Percentiles rank a stretch among this genome's conserved stretches.
These are phyloP conservation scores for Penicillium simplicissimum DNA, from an alignment of 495 filamentous ascomycete species.

Conservation along the genomic window DNA sequence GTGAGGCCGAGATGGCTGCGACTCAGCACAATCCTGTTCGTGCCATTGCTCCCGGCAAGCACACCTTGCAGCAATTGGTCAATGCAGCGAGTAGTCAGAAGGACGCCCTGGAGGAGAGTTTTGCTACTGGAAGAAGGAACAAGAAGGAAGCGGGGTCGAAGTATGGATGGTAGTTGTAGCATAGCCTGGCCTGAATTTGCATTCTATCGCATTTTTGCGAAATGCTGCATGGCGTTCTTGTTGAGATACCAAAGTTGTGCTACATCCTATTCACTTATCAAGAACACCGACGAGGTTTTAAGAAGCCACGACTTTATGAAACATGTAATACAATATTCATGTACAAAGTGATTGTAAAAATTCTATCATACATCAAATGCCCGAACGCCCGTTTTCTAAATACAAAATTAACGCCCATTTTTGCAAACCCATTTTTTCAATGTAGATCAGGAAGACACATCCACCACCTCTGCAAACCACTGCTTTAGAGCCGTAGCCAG, in stretches of 20 bases:
- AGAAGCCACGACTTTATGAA: background rate
- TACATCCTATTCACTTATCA: background rate
- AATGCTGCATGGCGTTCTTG: constrained; percentile 1
- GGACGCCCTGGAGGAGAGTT: constrained; percentile 85
- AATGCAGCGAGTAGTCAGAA: constrained; percentile 75
- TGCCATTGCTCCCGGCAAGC: constrained; percentile 83
- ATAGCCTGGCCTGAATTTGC: background rate
- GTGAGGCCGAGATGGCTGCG: constrained; percentile 57
- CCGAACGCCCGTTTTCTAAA: constrained; percentile 6
- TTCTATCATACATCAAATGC: constrained; percentile 21
- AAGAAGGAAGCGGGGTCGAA: constrained; percentile 74
- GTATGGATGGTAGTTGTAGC: constrained; percentile 72
- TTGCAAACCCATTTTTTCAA: constrained; percentile 17
- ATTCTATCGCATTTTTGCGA: constrained; percentile 9
- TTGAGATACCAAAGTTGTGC: constrained; percentile 20
- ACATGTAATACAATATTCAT: constrained; percentile 6
- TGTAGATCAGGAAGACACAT: constrained; percentile 46
- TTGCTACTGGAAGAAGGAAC: constrained; percentile 71
- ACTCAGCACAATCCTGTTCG: constrained; percentile 78
- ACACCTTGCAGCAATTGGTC: constrained; percentile 83
- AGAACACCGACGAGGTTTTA: background rate
- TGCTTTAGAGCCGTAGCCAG: constrained; percentile 86
- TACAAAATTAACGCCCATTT: constrained; percentile 19
- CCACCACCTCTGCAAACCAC: constrained; percentile 94
- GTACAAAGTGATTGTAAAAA: constrained; percentile 9